A percentile compares a stretch with the other conserved stretches of the same genome.
These are phyloP conservation scores for Cyclotella choctawhatcheeana DNA, from an alignment of 108 stramenopile genomes.

Conservation along the genomic window DNA sequence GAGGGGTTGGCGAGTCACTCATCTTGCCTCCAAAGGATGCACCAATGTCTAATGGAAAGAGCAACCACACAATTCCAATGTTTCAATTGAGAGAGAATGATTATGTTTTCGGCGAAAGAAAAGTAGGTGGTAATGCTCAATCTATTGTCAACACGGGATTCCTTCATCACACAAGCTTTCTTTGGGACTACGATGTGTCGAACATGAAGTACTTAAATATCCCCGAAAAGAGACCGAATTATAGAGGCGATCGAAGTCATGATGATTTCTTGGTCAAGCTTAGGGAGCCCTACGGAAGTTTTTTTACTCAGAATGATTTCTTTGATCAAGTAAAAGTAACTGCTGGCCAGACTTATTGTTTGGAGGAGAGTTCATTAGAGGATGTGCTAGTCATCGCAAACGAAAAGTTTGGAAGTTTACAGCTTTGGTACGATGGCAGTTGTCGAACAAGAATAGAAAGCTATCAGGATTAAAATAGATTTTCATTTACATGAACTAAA, in stretches of 20 bases:
- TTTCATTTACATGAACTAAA: neutral
- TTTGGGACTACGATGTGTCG: slow-evolving; percentile 82
- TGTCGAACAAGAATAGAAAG: slow-evolving; percentile 66
- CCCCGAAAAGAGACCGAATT: slow-evolving; percentile 89
- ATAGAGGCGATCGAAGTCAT: slow-evolving; percentile 87
- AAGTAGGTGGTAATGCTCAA: slow-evolving; percentile 98
- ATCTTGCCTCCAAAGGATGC: slow-evolving; percentile 5
- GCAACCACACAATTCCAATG: slow-evolving; percentile 12
- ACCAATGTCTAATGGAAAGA: neutral
- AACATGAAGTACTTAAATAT: slow-evolving; percentile 87
- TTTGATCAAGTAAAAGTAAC: slow-evolving; percentile 51
- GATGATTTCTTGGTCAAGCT: slow-evolving; percentile 83
- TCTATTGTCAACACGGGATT: slow-evolving; percentile 83
- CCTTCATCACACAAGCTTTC: slow-evolving; percentile 95
- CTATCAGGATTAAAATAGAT: neutral
- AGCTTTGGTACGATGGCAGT: slow-evolving; percentile 63
- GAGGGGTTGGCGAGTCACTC: slow-evolving; percentile 32
- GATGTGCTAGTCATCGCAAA: slow-evolving; percentile 59
- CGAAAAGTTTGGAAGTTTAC: slow-evolving; percentile 60
- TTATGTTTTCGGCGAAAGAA: slow-evolving; percentile 84
- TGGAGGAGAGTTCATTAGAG: slow-evolving; percentile 33
- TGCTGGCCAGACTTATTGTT: slow-evolving; percentile 11
- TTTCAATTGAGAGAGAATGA: slow-evolving; percentile 87
- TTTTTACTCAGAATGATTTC: slow-evolving; percentile 41
- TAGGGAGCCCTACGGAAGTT: slow-evolving; percentile 54